Conservation (phyloP, 2,329 filamentous ascomycete genomes). For the Helminthosporium solani region DNA sequence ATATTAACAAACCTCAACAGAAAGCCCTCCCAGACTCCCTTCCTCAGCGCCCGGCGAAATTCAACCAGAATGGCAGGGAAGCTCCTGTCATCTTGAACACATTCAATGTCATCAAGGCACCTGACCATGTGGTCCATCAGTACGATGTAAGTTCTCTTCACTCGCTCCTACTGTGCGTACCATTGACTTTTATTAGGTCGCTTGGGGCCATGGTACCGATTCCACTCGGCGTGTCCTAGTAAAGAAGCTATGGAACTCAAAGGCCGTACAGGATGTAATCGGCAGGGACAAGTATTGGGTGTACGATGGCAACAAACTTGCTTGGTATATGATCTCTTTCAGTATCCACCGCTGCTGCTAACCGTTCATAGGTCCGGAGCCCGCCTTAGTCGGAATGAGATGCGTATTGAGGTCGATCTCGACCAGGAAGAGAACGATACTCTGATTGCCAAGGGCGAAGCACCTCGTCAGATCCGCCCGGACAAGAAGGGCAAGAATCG, state of each 20-base stretch:
- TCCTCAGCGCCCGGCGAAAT: constrained; percentile 37
- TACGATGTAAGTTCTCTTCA: constrained; percentile 69
- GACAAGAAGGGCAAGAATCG: constrained; percentile 43
- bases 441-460: constrained; percentile 10
- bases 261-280: constrained; percentile 58
- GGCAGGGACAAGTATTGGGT: constrained; percentile 59
- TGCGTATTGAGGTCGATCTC: constrained; percentile 64
- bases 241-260: constrained; percentile 74
- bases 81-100: constrained; percentile 64
- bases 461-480: background rate
- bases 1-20: constrained; percentile 26
- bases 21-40: constrained; percentile 25
- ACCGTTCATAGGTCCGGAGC: constrained; percentile 26
- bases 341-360: constrained; percentile 6
- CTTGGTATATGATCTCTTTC: constrained; percentile 62
- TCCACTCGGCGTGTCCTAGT: constrained; percentile 62
- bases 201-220: constrained; percentile 62
- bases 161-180: background rate
- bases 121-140: constrained; percentile 67
- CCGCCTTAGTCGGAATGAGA: constrained; percentile 28
- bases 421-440: constrained; percentile 59
- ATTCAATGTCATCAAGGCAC: constrained; percentile 65
- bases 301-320: constrained; percentile 80
- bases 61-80: constrained; percentile 43
- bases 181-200: constrained; percentile 55